A percentile compares a stretch with the other conserved stretches of the same genome.
Evolutionary conservation across 2,329 filamentous ascomycete species (phyloP).

Genomic region (Rhynchosporium agropyri): DNA sequence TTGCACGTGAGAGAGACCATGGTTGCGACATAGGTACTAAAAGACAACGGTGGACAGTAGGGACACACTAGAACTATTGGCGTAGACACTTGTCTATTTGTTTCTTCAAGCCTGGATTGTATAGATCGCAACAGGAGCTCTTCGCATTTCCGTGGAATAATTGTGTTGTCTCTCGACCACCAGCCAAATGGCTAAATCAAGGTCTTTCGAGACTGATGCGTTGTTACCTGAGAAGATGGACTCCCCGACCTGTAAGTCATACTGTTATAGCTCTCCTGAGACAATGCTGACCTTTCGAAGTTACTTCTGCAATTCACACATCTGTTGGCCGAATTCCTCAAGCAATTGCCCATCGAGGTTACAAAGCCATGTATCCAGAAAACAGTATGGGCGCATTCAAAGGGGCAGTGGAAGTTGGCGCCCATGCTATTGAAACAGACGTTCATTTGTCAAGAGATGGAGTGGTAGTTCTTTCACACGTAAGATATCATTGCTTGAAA

Average conservation of each 20-base stretch:
- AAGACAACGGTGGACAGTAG: not conserved
- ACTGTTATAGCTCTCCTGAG: not conserved
- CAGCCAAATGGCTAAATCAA: slow-evolving; percentile 19
- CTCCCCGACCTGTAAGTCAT: slow-evolving; percentile 12
- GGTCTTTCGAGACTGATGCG: slow-evolving; percentile 20
- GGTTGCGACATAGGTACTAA: slow-evolving; percentile 7
- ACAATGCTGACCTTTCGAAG: slow-evolving; percentile 16
- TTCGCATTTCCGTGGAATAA: not conserved
- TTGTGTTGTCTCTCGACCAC: not conserved
- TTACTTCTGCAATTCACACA: slow-evolving; percentile 33
- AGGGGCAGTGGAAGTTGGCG: slow-evolving; percentile 71
- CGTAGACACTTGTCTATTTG: not conserved
- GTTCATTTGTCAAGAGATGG: slow-evolving; percentile 81
- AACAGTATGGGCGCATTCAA: slow-evolving; percentile 82
- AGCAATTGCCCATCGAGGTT: slow-evolving; percentile 77
- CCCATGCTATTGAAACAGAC: slow-evolving; percentile 86
- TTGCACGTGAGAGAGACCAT: slow-evolving; percentile 2
- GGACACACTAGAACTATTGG: not conserved
- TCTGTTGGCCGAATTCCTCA: slow-evolving; percentile 54
- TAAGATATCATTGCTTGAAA: slow-evolving; percentile 42
- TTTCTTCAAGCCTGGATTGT: not conserved
- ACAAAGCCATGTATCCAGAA: slow-evolving; percentile 77
- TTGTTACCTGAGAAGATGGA: slow-evolving; percentile 31
- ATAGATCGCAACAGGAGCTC: not conserved
- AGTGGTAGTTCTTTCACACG: slow-evolving; percentile 83